Evolutionary conservation across 306 rosid species (phyloP).

Genomic region (barrel medic (Medicago truncatula)): DNA sequence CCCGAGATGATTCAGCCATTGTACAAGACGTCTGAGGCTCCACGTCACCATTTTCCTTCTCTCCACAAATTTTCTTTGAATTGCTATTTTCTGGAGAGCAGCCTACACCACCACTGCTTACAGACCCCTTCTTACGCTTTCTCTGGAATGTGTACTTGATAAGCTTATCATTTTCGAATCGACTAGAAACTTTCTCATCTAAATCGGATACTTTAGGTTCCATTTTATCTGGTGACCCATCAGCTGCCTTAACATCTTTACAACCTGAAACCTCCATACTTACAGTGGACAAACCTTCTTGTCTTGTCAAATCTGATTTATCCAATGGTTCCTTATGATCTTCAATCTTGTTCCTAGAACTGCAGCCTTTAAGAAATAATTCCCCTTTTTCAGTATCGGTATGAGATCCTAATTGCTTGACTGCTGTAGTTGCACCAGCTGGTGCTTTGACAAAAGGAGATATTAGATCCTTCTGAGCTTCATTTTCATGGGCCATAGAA

Average conservation of each 20-base stretch:
- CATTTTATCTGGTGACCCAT: conserved; percentile 40
- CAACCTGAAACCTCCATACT: conserved; percentile 49
- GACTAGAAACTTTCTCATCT: conserved; percentile 54
- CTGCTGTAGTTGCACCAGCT: conserved; percentile 35
- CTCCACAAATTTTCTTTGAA: conserved; percentile 50
- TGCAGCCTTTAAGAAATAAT: conserved; percentile 46
- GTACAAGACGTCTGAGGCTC: conserved; percentile 65
- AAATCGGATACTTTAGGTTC: conserved; percentile 50
- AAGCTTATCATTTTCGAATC: conserved; percentile 55
- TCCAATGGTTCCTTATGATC: conserved; percentile 46
- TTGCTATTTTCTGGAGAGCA: conserved; percentile 49
- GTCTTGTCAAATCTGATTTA: conserved; percentile 51
- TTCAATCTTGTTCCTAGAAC: conserved; percentile 47
- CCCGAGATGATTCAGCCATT: conserved; percentile 61
- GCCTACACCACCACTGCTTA: conserved; percentile 50
- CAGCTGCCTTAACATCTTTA: conserved; percentile 49
- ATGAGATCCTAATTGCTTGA: conserved; percentile 46
- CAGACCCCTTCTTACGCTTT: conserved; percentile 74
- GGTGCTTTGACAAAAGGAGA: conserved; percentile 39
- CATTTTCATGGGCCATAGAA: conserved; percentile 45
- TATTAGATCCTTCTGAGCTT: conserved; percentile 49
- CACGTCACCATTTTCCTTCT: conserved; percentile 53
- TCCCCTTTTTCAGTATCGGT: conserved; percentile 45
- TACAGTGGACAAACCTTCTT: conserved; percentile 54
- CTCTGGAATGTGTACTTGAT: conserved; percentile 81